Evolutionary conservation across 1,284 basidiomycete genomes (phyloP), one percentile per base, ranked within the genome.

Genomic region (Sporisorium graminicola): DNA sequence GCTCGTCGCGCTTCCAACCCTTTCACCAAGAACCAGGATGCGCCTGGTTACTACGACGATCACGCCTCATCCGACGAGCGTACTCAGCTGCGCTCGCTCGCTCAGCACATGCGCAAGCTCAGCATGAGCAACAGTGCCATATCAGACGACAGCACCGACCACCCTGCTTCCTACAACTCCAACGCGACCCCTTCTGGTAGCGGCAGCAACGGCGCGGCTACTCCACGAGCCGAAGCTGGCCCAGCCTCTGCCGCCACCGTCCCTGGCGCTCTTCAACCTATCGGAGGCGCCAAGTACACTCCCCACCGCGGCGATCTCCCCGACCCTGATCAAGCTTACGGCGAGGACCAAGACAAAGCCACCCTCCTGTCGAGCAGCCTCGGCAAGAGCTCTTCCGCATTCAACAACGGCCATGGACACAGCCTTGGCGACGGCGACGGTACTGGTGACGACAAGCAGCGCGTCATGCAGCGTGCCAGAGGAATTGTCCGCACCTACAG

Each of bases 401-500:
- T 59, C 40, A 49, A 54, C 64, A 65, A 65, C 44, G 14, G 46
- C 7, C 50, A 29, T 14, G 33, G n/a, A n/a, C n/a, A n/a, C n/a
- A n/a, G n/a, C n/a, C n/a, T n/a, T n/a, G n/a, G 44, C 16, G 20
- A 62, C 22, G 35, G 24, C 14, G 27, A 58, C 16, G 62, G 27
- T 43, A 14, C 43, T 9, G 65, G 62, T 26, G 58, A 65, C 24
- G 74, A 77, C 35, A 66, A 66, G 40, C 69, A 73, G 18, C 65
- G 69, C 46, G 57, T 68, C 44, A 50, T 72, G 54, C 69, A 72
- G 55, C 70, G 75, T 20, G 66, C 71, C 14, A 62, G 66, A 31
- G 82, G 81, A n/a, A 51, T 84, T 31, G 70, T 77, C 0, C 79
- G 83, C 40, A 84, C 83, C n/a, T 82, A 80, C 65, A 79, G 77